Evolutionary conservation across 2,329 filamentous ascomycete species (phyloP), one percentile per base, ranked within the genome.

Genomic region (Drechmeria coniospora): DNA sequence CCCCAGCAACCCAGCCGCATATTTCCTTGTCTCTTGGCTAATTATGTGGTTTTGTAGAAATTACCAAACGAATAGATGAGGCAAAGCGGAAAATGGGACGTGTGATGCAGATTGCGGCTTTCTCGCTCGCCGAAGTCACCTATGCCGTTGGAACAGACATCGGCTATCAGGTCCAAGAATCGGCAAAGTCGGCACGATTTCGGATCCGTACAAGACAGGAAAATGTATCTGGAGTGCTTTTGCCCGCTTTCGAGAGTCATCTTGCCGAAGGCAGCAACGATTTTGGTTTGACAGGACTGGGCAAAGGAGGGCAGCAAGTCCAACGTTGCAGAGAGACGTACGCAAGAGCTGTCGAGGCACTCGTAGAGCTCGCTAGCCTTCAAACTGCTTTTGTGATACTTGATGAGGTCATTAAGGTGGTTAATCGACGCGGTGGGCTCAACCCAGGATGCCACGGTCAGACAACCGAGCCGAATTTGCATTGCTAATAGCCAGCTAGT

Each of bases 81-180:
- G 90, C 90, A 23, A 98, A 98, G 59, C 80, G 86, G 44, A 98
- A 98, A 64, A 98, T 98, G 87, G 90, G 90, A 32, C 74, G 87
- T 19, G 90, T 98, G 21, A 98, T 98, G 90, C 87, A 95, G 56
- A 92, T 98, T 47, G 90, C 90, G 22, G 86, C 90, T 25, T 95
- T 98, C 59, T 95, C 87, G 23, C 69, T 98, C 12, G 90, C 90
- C 34, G 90, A 95, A 60, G 90, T 98, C 31, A 92, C 84, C 26
- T 98, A 98, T 47, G 90, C 90, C 15, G 84, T 94, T 16, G 90
- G 90, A 36, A 84, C 87, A 45, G 81, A 92, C 47, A 92, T 98
- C 44, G 80, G 79, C 36, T 98, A 93, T 59, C 90, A 98, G 59
- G 82, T 98, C 41, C 86, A 94, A 50, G 90, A 98, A 55, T 92